Conservation (phyloP, 805 yeast genomes). For the Wickerhamomyces ciferrii region DNA sequence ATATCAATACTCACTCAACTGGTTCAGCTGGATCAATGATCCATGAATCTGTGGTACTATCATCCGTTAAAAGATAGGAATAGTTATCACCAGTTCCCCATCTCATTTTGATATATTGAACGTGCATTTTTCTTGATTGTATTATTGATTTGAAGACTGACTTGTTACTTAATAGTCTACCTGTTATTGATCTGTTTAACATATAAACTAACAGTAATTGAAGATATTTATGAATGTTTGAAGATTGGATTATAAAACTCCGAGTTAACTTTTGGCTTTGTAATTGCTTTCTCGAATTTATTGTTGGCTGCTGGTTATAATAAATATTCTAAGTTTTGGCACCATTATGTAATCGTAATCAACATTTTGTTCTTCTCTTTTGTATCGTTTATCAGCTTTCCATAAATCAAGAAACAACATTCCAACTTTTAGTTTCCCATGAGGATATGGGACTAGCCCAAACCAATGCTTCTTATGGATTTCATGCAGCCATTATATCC, state of each 20-base stretch:
- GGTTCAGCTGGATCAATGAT: conserved; percentile 93
- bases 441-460: no score
- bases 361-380: no score
- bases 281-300: not conserved
- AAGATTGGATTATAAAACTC: no score
- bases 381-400: no score
- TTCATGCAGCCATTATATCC: no score
- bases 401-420: no score
- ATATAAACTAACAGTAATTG: not conserved
- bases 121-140: conserved; percentile 60
- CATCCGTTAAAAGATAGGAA: conserved; percentile 72
- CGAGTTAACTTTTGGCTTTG: not conserved
- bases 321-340: not conserved
- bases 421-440: no score
- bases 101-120: conserved; percentile 81
- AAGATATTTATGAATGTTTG: not conserved
- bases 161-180: not conserved
- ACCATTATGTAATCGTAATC: not conserved
- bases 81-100: conserved; percentile 95
- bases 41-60: conserved; percentile 64
- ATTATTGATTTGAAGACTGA: not conserved
- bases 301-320: not conserved
- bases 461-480: no score
- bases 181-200: not conserved
- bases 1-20: conserved; percentile 32